phyloP scores from a whole-genome alignment of 306 rosid genomes.

The Sicyos baderoa region DNA sequence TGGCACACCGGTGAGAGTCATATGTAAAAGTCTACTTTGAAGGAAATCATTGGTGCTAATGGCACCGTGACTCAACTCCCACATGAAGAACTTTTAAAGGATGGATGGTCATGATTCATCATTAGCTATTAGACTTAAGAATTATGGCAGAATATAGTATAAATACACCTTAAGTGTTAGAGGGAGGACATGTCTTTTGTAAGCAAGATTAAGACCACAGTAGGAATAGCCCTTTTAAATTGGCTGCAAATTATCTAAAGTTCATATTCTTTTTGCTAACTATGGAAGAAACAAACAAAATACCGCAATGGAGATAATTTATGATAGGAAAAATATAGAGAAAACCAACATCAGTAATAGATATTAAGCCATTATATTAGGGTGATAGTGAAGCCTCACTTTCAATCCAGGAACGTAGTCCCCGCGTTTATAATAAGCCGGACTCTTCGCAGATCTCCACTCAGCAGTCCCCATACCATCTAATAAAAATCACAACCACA shows the following conservation, averaged over 20 bases:
- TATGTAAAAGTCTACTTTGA: too few species aligned
- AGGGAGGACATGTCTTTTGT: too few species aligned
- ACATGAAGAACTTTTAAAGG: too few species aligned
- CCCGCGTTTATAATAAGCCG: slow-evolving; percentile 90
- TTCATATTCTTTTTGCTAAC: neutral
- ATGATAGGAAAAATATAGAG: neutral
- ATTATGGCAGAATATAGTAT: neutral
- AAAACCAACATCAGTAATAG: neutral
- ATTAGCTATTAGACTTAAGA: too few species aligned
- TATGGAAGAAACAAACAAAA: neutral
- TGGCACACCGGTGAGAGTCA: too few species aligned
- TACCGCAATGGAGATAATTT: neutral
- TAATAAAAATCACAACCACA: slow-evolving; percentile 12
- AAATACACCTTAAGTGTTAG: neutral
- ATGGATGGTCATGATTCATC: too few species aligned
- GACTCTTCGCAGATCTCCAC: slow-evolving; percentile 90
- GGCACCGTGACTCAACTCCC: too few species aligned
- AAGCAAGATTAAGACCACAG: too few species aligned
- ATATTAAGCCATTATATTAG: neutral
- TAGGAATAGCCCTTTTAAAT: too few species aligned
- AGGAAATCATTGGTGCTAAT: too few species aligned
- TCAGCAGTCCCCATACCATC: slow-evolving; percentile 98
- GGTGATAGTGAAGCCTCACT: slow-evolving; percentile 31
- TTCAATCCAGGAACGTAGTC: slow-evolving; percentile 94
- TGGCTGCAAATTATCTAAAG: too few species aligned